Conservation (phyloP, 139 green algal species). For the Auxenochlorella pyrenoidosa region DNA sequence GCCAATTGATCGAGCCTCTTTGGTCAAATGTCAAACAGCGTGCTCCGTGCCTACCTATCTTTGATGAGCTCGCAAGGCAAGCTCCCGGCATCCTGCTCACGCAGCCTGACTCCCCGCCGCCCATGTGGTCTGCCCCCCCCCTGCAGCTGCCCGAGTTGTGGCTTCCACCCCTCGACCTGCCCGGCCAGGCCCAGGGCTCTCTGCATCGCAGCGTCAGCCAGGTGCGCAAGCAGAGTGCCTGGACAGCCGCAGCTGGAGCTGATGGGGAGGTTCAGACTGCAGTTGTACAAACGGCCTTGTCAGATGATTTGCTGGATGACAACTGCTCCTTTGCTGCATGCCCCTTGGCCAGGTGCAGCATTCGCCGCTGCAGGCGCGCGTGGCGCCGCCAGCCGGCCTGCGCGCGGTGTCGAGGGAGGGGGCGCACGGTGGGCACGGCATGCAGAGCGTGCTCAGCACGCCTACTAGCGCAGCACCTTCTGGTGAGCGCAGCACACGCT, state of each 20-base stretch:
- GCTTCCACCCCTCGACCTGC: conserved; percentile 35
- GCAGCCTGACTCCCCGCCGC: too few relatives aligned
- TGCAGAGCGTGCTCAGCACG: conserved; percentile 30
- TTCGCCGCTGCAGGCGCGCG: background rate
- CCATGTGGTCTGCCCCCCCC: background rate
- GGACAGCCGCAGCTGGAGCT: background rate
- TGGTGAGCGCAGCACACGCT: background rate
- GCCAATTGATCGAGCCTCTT: too few relatives aligned
- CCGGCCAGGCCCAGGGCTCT: background rate
- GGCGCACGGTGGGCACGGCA: background rate
- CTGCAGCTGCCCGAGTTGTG: conserved; percentile 38
- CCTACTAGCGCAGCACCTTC: conserved; percentile 16
- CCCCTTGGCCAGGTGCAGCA: background rate
- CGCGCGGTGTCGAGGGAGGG: conserved; percentile 4
- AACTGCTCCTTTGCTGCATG: too few relatives aligned
- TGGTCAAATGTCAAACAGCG: too few relatives aligned
- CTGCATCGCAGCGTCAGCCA: background rate
- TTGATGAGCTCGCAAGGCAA: too few relatives aligned
- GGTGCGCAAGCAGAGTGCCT: background rate
- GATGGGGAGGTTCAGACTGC: background rate
- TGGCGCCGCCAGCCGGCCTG: background rate
- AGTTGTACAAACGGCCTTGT: too few relatives aligned
- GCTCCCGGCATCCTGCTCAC: too few relatives aligned
- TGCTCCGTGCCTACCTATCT: too few relatives aligned
- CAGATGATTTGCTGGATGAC: too few relatives aligned